Evolutionary conservation across 2,329 filamentous ascomycete genomes (phyloP), one percentile per base, ranked within the genome.

Genomic region (Huntiella decipiens): DNA sequence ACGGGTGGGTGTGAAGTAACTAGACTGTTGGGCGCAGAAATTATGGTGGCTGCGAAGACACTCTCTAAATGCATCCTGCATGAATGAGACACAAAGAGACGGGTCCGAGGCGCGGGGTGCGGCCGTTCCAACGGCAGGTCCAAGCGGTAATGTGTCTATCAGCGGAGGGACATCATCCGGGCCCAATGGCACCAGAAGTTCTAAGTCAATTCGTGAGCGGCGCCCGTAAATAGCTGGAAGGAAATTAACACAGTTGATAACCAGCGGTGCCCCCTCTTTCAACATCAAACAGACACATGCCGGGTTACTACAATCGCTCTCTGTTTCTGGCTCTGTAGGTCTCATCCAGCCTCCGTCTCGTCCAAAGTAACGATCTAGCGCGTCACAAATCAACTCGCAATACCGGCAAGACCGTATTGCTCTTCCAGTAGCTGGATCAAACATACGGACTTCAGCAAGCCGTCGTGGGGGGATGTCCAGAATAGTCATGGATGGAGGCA

Each of bases 171-270:
- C 40, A 13, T 39, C 47, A 33, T 46, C 44, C 11, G 31, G 44
- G 4, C 44, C 22, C 47, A 49, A 46, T 13, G 47, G 47, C 2
- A 49, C 28, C 3, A 49, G 40, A 13, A 49, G 35, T 16, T 49
- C 47, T 16, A 49, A 37, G 31, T 49, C 47, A 28, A 49, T 49
- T 6, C 47, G 40, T 12, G 47, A 49, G 10, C 47, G 44, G 4
- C 40, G 44, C n/a, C 47, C 43, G 35, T 49, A 42, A 11, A 46
- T 19, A 17, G 34, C 17, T 2, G 47, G 47, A 5, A 49, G 28
- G 19, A 49, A 49, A 19, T 49, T 49, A 4, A 49, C 38, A 32
- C 47, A 49, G 36, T 45, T 49, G 36, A 49, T 49, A 19, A 49
- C 47, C 4, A 49, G 40, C 4, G 47, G 47, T 12, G 33, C 36